These are phyloP conservation scores for Pinus taeda DNA, from an alignment of 75 land plant genomes.

Conservation along the genomic window DNA sequence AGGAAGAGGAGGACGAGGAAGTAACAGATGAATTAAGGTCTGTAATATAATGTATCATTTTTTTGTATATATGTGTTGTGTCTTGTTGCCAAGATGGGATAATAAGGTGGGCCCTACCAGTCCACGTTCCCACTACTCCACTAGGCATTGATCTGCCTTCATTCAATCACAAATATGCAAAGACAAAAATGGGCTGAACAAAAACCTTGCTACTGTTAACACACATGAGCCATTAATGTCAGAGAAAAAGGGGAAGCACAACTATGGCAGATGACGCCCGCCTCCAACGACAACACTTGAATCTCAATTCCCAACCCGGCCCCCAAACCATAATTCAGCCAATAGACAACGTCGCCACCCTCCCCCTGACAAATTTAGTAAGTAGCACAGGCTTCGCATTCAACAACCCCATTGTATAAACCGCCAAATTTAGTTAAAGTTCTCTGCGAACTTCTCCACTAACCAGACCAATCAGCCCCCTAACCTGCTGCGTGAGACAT, in stretches of 20 bases:
- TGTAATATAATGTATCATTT: not conserved
- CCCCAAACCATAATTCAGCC: not conserved
- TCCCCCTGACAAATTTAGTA: constrained; percentile 7
- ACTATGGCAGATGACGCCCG: not conserved
- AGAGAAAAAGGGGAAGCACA: not conserved
- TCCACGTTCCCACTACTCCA: constrained; percentile 10
- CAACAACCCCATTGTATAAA: not conserved
- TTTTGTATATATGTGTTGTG: constrained; percentile 1
- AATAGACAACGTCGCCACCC: not conserved
- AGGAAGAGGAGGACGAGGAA: not conserved
- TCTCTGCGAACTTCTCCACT: not conserved
- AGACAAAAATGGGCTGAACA: not conserved
- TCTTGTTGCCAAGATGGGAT: constrained; percentile 13
- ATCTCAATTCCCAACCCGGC: not conserved
- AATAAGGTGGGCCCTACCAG: not conserved
- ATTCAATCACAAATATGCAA: not conserved
- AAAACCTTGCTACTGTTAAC: not conserved
- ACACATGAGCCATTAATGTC: not conserved
- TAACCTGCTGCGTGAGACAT: too few species aligned
- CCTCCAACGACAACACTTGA: not conserved
- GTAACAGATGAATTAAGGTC: not conserved
- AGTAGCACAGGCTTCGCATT: not conserved
- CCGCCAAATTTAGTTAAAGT: constrained; percentile 9
- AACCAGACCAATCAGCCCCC: too few species aligned
- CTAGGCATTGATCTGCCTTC: constrained; percentile 7